Percentiles rank a stretch among this genome's conserved stretches.
Conservation (phyloP, 768 basidiomycete species). For the Leccinum broughii region DNA sequence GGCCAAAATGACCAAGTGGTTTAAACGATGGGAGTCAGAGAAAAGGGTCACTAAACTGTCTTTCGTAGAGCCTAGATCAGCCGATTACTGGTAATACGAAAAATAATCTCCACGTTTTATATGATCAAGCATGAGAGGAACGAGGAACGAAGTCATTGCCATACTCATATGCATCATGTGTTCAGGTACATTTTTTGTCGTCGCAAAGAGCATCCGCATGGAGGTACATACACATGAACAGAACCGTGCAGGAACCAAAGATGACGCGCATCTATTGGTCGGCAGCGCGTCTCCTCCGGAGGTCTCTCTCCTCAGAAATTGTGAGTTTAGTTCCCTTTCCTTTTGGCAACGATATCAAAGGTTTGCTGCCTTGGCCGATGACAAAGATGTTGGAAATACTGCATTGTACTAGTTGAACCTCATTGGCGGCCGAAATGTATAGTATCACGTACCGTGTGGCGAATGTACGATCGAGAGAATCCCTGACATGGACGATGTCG, state of each 20-base stretch:
- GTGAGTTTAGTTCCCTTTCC: constrained; percentile 98
- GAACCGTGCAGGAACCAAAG: constrained; percentile 6
- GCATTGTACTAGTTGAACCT: neutral
- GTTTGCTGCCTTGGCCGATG: constrained; percentile 93
- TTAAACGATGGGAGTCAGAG: constrained; percentile 87
- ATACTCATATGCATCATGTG: constrained; percentile 18
- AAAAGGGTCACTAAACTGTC: constrained; percentile 50
- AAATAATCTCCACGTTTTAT: too few relatives aligned
- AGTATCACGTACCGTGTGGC: constrained; percentile 80
- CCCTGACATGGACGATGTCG: constrained; percentile 98
- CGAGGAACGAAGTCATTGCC: constrained; percentile 1
- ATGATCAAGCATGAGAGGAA: neutral
- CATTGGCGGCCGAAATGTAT: neutral
- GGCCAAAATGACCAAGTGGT: constrained; percentile 87
- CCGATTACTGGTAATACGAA: constrained; percentile 47
- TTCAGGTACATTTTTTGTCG: constrained; percentile 21
- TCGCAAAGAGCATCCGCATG: constrained; percentile 23
- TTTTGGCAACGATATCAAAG: constrained; percentile 95
- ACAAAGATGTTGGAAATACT: constrained; percentile 98
- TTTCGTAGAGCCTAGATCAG: constrained; percentile 38
- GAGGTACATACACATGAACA: constrained; percentile 13
- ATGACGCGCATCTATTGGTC: constrained; percentile 51
- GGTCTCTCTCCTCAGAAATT: constrained; percentile 95
- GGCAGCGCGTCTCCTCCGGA: constrained; percentile 78
- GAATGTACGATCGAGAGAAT: constrained; percentile 92